Conservation (phyloP, 73 alveolate species). For the Tetrahymena elliotti region DNA sequence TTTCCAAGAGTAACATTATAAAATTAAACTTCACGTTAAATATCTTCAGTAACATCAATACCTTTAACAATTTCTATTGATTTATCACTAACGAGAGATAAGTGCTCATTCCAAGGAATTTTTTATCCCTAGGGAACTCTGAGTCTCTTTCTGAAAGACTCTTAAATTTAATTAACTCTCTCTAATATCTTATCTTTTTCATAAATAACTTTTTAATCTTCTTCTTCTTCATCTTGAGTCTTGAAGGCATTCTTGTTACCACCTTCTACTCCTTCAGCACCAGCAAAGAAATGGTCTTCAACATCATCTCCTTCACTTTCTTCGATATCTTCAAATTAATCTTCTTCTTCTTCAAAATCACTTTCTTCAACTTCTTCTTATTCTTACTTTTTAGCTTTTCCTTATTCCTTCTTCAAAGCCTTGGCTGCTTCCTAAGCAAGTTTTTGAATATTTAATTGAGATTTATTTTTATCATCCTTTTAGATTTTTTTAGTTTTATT, state of each 20-base stretch:
- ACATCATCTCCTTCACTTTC: neutral
- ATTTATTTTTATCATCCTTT: neutral
- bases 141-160: conserved; percentile 8
- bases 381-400: neutral
- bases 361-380: neutral
- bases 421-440: neutral
- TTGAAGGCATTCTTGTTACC: neutral
- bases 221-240: neutral
- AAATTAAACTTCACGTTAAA: conserved; percentile 52
- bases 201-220: neutral
- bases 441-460: neutral
- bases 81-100: conserved; percentile 36
- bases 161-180: neutral
- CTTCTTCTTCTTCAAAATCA: neutral
- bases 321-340: neutral
- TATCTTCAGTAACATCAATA: conserved; percentile 14
- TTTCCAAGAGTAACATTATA: conserved; percentile 51
- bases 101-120: conserved; percentile 58
- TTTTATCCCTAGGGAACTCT: conserved; percentile 17
- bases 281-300: neutral
- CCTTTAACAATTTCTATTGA: neutral
- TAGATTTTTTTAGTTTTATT: neutral
- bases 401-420: neutral
- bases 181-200: neutral
- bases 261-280: neutral